phyloP scores from a whole-genome alignment of 2,329 filamentous ascomycete genomes.

The Scorias spongiosa region DNA sequence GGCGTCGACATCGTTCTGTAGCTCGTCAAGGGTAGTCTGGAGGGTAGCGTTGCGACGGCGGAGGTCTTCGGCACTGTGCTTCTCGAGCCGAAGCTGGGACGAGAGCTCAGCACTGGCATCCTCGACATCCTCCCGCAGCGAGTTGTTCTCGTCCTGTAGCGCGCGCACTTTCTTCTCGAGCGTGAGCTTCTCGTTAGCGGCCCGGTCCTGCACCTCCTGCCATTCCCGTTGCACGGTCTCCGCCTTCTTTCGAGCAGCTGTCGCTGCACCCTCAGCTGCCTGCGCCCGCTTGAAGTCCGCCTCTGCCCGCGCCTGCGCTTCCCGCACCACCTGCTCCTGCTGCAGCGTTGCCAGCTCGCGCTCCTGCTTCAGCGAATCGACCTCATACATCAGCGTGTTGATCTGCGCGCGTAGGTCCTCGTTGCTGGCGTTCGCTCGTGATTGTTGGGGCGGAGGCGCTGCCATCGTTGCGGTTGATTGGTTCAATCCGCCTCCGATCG shows the following conservation, averaged over 20 bases:
- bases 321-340: slow-evolving; percentile 70
- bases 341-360: slow-evolving; percentile 64
- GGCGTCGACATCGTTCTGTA: slow-evolving; percentile 42
- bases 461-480: slow-evolving; percentile 20
- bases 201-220: slow-evolving; percentile 38
- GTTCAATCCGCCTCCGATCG: slow-evolving; percentile 18
- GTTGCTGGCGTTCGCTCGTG: slow-evolving; percentile 29
- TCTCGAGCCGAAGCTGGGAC: slow-evolving; percentile 50
- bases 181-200: slow-evolving; percentile 38
- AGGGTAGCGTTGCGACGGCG: slow-evolving; percentile 43
- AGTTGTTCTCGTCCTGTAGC: slow-evolving; percentile 53
- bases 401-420: slow-evolving; percentile 83
- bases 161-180: slow-evolving; percentile 40
- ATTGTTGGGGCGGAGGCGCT: slow-evolving; percentile 1
- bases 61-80: slow-evolving; percentile 43
- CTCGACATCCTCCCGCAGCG: slow-evolving; percentile 66
- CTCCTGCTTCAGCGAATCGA: slow-evolving; percentile 77
- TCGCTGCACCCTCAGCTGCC: slow-evolving; percentile 37
- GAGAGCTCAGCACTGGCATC: slow-evolving; percentile 65
- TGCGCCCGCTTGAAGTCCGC: slow-evolving; percentile 59
- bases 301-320: slow-evolving; percentile 66
- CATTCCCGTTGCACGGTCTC: slow-evolving; percentile 40
- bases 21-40: slow-evolving; percentile 38
- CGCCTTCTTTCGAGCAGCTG: slow-evolving; percentile 37
- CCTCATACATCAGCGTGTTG: slow-evolving; percentile 72